Evolutionary conservation across 1,284 basidiomycete species (phyloP), one percentile per base, ranked within the genome.

Genomic region (Tausonia pullulans): DNA sequence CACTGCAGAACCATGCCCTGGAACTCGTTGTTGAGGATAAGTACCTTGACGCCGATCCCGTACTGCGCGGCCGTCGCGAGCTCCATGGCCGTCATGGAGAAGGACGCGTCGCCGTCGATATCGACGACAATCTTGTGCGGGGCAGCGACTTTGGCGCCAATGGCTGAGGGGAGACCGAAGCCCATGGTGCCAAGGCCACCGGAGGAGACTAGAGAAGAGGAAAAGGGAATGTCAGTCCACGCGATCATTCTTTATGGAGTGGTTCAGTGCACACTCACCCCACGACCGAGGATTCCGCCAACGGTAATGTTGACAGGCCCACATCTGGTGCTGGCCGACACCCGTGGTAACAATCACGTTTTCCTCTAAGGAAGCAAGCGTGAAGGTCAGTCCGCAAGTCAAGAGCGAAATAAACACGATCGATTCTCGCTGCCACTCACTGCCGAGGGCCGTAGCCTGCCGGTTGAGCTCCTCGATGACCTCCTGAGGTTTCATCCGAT

Each of bases 11-110:
- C 95, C 95, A 98, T 98, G 64, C 95, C 95, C 77, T 95, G 90
- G 83, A 92, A 94, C 75, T 92, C 89, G 78, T 95, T 95, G 81
- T 94, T 93, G 71, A 94, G 76, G 39, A 94, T 78, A 69, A 94
- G 79, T 50, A 89, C 88, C 79, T 98, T 98, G 72, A 97, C 90
- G 67, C 96, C 95, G 68, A 98, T 95, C 74, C 83, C 79, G 79
- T 84, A 94, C 75, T 95, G 89, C 40, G 87, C 82, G 4, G 95
- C 95, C 0, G 95, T 98, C 40, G 87, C 87, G 62, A 98, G 85
- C 78, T 98, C 96, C 96, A 98, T 98, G 0, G 92, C 94, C 3
- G 95, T 98, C 96, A 98, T 98, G 72, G 88, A 94, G 79, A 97
- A 95, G 13, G 90, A 95, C 0, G 95, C 95, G 73, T 98, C 95